These are phyloP conservation scores for Aspergillus bridgeri DNA, from an alignment of 495 filamentous ascomycete genomes.

Conservation along the genomic window DNA sequence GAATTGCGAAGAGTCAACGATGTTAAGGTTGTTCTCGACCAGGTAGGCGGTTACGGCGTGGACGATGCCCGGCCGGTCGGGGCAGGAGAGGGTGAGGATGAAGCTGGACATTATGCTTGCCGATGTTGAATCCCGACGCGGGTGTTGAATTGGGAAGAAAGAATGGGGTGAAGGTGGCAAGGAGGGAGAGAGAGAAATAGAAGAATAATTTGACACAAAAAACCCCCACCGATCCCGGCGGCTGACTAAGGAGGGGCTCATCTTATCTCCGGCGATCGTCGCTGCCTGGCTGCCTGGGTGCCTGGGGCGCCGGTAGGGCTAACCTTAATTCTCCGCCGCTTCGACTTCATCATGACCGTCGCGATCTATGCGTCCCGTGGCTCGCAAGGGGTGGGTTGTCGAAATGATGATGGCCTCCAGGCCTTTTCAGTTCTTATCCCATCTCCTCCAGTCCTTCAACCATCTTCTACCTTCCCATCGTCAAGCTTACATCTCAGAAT, in stretches of 20 bases:
- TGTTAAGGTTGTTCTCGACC: conserved; percentile 63
- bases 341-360: too few species aligned
- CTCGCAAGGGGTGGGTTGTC: too few species aligned
- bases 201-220: neutral
- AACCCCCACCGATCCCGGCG: neutral
- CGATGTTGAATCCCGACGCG: conserved; percentile 32
- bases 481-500: too few species aligned
- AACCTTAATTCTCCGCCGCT: too few species aligned
- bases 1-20: conserved; percentile 72
- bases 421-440: too few species aligned
- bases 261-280: too few species aligned
- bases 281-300: too few species aligned
- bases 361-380: too few species aligned
- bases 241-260: conserved; percentile 17
- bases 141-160: conserved; percentile 5
- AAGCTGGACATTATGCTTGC: conserved; percentile 47
- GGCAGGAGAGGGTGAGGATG: conserved; percentile 72
- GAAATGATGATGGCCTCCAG: too few species aligned
- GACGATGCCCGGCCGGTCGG: conserved; percentile 71
- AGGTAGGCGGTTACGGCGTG: conserved; percentile 71
- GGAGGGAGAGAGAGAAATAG: neutral
- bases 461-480: too few species aligned
- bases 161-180: neutral
- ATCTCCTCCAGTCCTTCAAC: too few species aligned
- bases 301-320: too few species aligned